Base-by-base conservation (phyloP, 108 stramenopile genomes). In the Licmophora abbreviata region DNA sequence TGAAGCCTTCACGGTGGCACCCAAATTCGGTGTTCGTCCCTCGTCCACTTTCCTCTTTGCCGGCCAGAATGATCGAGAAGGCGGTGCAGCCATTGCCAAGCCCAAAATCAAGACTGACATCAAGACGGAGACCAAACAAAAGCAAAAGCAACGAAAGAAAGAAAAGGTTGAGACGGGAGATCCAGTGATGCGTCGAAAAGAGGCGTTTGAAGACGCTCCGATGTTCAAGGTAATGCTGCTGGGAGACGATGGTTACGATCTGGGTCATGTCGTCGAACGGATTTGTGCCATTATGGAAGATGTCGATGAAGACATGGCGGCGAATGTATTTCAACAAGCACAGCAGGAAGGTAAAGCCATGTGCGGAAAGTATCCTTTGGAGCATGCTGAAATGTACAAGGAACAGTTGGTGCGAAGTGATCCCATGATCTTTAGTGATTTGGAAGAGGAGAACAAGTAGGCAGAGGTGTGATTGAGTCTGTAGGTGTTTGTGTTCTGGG, bases 181-280 rank as follows among this genome's bases (percentile, higher is more conserved):
- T 17, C 82, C 82, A 4, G 75, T 77, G 23, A 41, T 29, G 17
- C 56, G 64, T 18, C 49, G 65, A 18, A 75, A 85, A n/a, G 76
- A 79, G 36, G 82, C 84, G 12, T 83, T 84, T 36, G 78, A 91
- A 69, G 92, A 95, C 30, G 87, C 92, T 17, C 94, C 94, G 33
- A 76, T 93, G 81, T 95, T 59, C 76, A 77, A 82, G 34, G 70
- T 95, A 0, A 84, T 84, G 66, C 57, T 95, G 35, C 51, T 95
- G 27, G 84, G 81, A 4, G 94, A 95, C 52, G 87, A 93, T 48
- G 78, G 68, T 18, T 93, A 95, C 62, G 81, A 90, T 49, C 51
- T 73, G 43, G 79, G 58, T 24, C 94, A 95, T 68, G 92, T 93
- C 1, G 66, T 88, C n/a, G 66, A 65, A 37, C 77, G 87, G 33